Percentiles rank a stretch among this genome's conserved stretches.
Conservation (phyloP, 805 yeast species). For the Pichia manshurica region DNA sequence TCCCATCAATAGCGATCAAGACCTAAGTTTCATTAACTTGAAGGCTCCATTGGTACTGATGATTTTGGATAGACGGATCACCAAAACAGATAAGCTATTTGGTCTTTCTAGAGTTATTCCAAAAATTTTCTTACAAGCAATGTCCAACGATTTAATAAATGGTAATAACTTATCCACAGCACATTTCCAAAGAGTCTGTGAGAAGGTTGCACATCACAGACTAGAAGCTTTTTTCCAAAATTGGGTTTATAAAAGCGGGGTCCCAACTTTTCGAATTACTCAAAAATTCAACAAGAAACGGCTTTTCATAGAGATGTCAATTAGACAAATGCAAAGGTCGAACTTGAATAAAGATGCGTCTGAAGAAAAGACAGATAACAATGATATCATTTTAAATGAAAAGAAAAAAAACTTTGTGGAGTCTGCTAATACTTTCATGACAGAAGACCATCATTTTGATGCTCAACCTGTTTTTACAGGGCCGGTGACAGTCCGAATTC, state of each 20-base stretch:
- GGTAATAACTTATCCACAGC: constrained; percentile 68
- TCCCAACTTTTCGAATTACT: constrained; percentile 81
- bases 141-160: constrained; percentile 86
- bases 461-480: constrained; percentile 68
- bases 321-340: constrained; percentile 78
- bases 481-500: constrained; percentile 94
- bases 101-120: constrained; percentile 91
- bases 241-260: constrained; percentile 88
- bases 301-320: constrained; percentile 90
- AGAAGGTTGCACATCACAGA: constrained; percentile 82
- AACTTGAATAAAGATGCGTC: constrained; percentile 28
- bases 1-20: constrained; percentile 54
- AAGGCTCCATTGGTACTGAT: constrained; percentile 84
- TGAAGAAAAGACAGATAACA: constrained; percentile 10
- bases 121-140: constrained; percentile 83
- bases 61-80: constrained; percentile 86
- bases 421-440: constrained; percentile 36
- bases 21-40: constrained; percentile 61
- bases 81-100: constrained; percentile 90
- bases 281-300: constrained; percentile 92
- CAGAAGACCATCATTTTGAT: constrained; percentile 39
- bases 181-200: constrained; percentile 92
- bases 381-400: constrained; percentile 1
- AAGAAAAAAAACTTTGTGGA: constrained; percentile 32
- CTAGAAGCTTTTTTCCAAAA: constrained; percentile 81